Conservation (phyloP, 2,329 filamentous ascomycete species). For the Aspergillus fumigatiaffinis region DNA sequence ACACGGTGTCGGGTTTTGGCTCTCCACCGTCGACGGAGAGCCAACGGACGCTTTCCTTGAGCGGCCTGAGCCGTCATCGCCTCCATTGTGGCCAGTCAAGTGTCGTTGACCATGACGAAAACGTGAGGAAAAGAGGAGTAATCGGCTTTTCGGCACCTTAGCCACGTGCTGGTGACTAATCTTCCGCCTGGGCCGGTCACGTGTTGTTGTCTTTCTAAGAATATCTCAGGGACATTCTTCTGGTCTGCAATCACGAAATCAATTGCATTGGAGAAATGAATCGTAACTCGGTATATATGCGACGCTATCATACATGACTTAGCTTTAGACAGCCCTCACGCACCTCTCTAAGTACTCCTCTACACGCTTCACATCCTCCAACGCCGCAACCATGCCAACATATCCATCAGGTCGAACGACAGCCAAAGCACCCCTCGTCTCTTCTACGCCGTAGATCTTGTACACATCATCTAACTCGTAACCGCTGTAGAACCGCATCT, state of each 20-base stretch:
- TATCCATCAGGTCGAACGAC: slow-evolving; percentile 40
- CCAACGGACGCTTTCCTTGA: background rate
- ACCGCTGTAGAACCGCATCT: slow-evolving; percentile 36
- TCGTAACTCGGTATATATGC: background rate
- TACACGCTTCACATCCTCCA: slow-evolving; percentile 25
- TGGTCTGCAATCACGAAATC: too few species aligned
- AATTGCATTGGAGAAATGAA: too few species aligned
- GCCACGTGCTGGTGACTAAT: background rate
- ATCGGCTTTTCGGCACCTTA: background rate
- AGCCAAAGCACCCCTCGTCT: slow-evolving; percentile 27
- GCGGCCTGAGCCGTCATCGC: background rate
- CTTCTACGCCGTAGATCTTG: slow-evolving; percentile 31
- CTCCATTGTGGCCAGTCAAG: background rate
- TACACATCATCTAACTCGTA: slow-evolving; percentile 35
- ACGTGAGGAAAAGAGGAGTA: background rate
- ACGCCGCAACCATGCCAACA: slow-evolving; percentile 26
- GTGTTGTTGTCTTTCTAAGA: background rate
- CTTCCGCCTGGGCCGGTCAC: background rate
- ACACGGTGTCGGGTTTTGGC: background rate
- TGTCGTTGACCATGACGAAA: background rate
- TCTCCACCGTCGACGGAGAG: background rate
- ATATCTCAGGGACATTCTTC: background rate
- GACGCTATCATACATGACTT: background rate
- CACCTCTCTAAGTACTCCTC: slow-evolving; percentile 22
- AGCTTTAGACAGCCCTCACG: slow-evolving; percentile 9